Conservation (phyloP, 2,329 filamentous ascomycete species). For the Tolypocladium guangdongense region DNA sequence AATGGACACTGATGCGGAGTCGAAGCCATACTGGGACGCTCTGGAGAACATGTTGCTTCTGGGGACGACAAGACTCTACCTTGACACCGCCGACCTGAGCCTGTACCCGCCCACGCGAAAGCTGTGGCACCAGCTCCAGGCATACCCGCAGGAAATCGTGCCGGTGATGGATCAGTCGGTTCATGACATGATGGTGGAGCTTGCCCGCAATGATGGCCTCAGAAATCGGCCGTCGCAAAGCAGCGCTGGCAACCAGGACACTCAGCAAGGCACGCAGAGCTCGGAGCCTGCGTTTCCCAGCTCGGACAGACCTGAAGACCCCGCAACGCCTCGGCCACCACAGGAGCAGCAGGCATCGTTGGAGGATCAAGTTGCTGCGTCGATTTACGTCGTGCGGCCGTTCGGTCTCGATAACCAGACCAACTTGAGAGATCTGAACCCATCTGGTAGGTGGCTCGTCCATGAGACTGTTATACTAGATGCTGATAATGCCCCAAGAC, state of each 20-base stretch:
- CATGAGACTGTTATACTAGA: not conserved
- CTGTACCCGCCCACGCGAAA: constrained; percentile 87
- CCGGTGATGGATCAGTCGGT: constrained; percentile 92
- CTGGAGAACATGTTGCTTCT: constrained; percentile 86
- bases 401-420: constrained; percentile 79
- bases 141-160: constrained; percentile 92
- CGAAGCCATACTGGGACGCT: constrained; percentile 74
- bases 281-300: constrained; percentile 70
- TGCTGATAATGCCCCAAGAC: constrained; percentile 34
- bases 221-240: constrained; percentile 53
- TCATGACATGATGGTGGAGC: constrained; percentile 85
- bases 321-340: constrained; percentile 25
- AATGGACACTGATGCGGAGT: constrained; percentile 58
- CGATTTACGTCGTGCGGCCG: constrained; percentile 75
- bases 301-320: constrained; percentile 56
- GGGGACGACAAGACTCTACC: constrained; percentile 71
- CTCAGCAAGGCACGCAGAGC: constrained; percentile 43
- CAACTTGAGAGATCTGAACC: constrained; percentile 90
- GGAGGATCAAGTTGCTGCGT: constrained; percentile 71
- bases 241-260: constrained; percentile 35
- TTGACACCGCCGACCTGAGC: constrained; percentile 83
- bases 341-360: constrained; percentile 45
- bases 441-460: constrained; percentile 45
- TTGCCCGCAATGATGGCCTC: constrained; percentile 71
- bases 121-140: constrained; percentile 88